Conservation (phyloP, 345 rosid species). For the Rhizophora apiculata region DNA sequence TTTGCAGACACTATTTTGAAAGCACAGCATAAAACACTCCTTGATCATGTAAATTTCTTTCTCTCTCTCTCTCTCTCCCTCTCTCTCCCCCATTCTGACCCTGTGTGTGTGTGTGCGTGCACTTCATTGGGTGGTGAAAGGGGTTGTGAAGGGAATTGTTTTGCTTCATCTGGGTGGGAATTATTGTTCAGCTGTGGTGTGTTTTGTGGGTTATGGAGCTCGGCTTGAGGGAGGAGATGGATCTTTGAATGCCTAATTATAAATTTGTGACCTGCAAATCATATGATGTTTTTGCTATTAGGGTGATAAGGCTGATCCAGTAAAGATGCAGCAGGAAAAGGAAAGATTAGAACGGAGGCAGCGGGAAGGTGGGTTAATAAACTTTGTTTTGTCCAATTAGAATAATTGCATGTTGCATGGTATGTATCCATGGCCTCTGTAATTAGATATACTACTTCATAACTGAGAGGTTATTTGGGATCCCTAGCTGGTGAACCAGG, state of each 20-base stretch:
- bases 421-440: background rate
- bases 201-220: background rate
- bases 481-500: background rate
- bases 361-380: background rate
- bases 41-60: conserved; percentile 46
- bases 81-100: too few relatives aligned
- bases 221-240: too few relatives aligned
- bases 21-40: conserved; percentile 64
- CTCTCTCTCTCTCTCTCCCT: background rate
- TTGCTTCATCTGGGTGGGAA: too few relatives aligned
- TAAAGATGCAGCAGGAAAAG: conserved; percentile 56
- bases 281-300: conserved; percentile 18
- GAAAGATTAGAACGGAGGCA: conserved; percentile 30
- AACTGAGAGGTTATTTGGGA: background rate
- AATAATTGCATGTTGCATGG: background rate
- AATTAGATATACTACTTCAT: background rate
- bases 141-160: too few relatives aligned
- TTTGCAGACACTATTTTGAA: conserved; percentile 71
- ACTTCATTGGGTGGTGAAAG: too few relatives aligned
- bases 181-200: too few relatives aligned
- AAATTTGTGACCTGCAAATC: background rate
- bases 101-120: too few relatives aligned
- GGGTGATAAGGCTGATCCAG: conserved; percentile 63
- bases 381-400: background rate
- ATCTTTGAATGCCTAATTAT: background rate